phyloP scores from a whole-genome alignment of 169 alveolate genomes.

The Eimeria maxima region DNA sequence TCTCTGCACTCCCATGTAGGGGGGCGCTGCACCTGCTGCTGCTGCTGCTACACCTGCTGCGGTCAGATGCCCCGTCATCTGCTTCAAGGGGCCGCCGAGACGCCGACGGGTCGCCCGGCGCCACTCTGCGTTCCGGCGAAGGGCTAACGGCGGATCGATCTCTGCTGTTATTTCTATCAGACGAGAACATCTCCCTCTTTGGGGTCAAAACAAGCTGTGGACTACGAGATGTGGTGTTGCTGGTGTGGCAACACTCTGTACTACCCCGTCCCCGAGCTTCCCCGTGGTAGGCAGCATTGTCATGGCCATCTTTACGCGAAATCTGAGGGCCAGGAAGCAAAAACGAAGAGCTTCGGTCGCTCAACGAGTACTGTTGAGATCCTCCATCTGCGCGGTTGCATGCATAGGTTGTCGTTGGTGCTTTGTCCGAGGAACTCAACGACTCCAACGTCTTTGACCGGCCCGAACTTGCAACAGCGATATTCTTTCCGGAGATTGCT shows the following conservation, averaged over 20 bases:
- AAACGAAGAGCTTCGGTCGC: not conserved
- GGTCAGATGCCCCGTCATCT: constrained; percentile 46
- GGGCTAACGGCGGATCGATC: constrained; percentile 9
- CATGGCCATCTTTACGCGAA: not conserved
- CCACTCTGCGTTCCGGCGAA: constrained; percentile 51
- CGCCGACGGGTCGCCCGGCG: not conserved
- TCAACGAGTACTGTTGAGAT: not conserved
- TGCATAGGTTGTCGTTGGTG: not conserved
- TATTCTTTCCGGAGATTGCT: not conserved
- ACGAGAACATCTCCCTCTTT: not conserved
- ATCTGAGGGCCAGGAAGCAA: constrained; percentile 27
- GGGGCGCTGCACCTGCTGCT: constrained; percentile 28
- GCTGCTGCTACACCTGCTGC: constrained; percentile 69
- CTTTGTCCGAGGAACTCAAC: not conserved
- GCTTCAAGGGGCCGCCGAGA: not conserved
- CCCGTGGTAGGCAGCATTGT: not conserved
- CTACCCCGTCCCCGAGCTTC: not conserved
- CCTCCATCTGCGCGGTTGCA: not conserved
- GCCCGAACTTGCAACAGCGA: not conserved
- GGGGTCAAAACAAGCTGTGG: constrained; percentile 1
- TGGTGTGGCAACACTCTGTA: not conserved
- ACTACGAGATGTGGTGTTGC: constrained; percentile 23
- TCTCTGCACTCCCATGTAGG: not conserved
- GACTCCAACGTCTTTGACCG: constrained; percentile 6
- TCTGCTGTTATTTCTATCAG: constrained; percentile 10